These are phyloP conservation scores for Chlorella sorokiniana DNA, from an alignment of 139 green algal species.

Conservation along the genomic window DNA sequence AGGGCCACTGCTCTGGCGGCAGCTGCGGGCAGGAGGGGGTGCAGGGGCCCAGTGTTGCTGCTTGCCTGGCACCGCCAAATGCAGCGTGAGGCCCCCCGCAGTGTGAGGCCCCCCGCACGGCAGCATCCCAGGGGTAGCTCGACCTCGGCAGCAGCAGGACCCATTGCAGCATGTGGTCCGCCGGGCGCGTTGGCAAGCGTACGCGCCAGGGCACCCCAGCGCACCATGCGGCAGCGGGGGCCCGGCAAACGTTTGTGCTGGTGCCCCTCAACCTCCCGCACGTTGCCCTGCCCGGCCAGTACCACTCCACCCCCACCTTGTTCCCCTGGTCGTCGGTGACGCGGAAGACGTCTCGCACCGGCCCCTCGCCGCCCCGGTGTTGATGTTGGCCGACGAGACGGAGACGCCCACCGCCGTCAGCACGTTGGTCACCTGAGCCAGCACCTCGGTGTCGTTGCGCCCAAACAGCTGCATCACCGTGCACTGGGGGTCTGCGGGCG, in stretches of 20 bases:
- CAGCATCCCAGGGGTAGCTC: too few relatives aligned
- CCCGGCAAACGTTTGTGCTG: neutral
- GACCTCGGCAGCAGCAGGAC: too few relatives aligned
- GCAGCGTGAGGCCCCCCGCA: too few relatives aligned
- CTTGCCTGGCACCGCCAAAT: too few relatives aligned
- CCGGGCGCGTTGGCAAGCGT: neutral
- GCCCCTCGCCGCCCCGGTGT: conserved; percentile 56
- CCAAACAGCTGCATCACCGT: conserved; percentile 29
- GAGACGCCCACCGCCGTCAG: conserved; percentile 46
- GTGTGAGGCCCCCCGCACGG: too few relatives aligned
- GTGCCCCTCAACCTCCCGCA: neutral
- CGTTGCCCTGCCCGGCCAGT: too few relatives aligned
- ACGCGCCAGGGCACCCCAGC: neutral
- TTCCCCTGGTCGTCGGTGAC: conserved; percentile 59
- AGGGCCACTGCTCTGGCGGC: conserved; percentile 47
- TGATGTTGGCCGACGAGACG: conserved; percentile 77
- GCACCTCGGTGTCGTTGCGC: conserved; percentile 22
- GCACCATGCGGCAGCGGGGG: neutral
- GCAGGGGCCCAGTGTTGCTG: neutral
- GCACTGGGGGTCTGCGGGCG: conserved; percentile 19
- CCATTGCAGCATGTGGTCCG: too few relatives aligned
- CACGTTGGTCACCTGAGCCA: conserved; percentile 26
- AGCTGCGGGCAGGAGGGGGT: conserved; percentile 10
- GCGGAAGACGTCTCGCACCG: conserved; percentile 75
- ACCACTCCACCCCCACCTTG: conserved; percentile 50